These are phyloP conservation scores for Delphinella strobiligena DNA, from an alignment of 2,329 filamentous ascomycete genomes.

Conservation along the genomic window DNA sequence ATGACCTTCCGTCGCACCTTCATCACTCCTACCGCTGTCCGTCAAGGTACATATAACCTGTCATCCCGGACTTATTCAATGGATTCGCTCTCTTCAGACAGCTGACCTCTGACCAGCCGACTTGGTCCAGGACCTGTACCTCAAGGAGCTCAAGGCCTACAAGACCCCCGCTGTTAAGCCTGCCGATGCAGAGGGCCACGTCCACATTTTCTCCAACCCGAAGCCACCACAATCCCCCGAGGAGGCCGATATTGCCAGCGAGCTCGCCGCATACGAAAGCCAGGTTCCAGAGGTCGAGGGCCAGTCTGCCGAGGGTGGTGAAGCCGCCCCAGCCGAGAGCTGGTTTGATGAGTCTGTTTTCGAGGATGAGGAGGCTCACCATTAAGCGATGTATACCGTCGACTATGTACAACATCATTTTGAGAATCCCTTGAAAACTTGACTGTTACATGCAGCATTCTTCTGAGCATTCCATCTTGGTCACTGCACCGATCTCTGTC, in stretches of 20 bases:
- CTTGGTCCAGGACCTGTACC: constrained; percentile 94
- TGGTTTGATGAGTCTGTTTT: constrained; percentile 17
- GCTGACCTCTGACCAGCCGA: constrained; percentile 53
- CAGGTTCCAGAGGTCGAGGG: constrained; percentile 94
- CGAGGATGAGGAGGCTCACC: constrained; percentile 11
- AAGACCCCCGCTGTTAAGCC: constrained; percentile 77
- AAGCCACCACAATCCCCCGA: constrained; percentile 79
- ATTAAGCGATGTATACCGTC: constrained; percentile 30
- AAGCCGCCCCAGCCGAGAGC: constrained; percentile 48
- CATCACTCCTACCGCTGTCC: constrained; percentile 47
- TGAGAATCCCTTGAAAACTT: constrained; percentile 7
- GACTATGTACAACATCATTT: constrained; percentile 6
- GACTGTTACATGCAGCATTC: not conserved
- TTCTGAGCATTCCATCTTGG: not conserved
- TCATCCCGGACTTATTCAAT: not conserved
- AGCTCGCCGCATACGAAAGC: constrained; percentile 86
- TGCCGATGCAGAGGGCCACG: constrained; percentile 76
- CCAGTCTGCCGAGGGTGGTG: constrained; percentile 51
- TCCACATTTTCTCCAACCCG: constrained; percentile 74
- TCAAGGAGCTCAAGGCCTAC: constrained; percentile 91
- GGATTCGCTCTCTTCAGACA: not conserved
- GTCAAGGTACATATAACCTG: constrained; percentile 44
- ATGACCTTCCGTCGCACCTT: constrained; percentile 49
- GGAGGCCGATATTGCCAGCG: constrained; percentile 83
- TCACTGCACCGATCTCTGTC: too few species aligned